Percentiles rank a stretch among this genome's conserved stretches.
Evolutionary conservation across 2,329 filamentous ascomycete species (phyloP).

Genomic region (Talaromyces islandicus): DNA sequence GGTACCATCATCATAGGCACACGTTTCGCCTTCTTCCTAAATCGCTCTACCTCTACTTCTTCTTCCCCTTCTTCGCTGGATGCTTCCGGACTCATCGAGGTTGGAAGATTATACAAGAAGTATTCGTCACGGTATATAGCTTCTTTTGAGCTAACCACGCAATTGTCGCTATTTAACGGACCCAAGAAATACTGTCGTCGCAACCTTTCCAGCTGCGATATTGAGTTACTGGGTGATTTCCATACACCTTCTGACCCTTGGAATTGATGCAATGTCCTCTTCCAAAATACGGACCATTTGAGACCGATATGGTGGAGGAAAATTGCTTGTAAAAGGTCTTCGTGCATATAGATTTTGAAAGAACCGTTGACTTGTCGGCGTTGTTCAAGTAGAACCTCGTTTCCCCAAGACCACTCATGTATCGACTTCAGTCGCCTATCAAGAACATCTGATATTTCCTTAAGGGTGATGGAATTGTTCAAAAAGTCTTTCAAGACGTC

Average conservation of each 20-base stretch:
- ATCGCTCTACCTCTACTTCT: not conserved
- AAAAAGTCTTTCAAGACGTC: slow-evolving; percentile 35
- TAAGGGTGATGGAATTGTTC: slow-evolving; percentile 37
- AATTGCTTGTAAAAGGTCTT: slow-evolving; percentile 53
- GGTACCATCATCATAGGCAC: not conserved
- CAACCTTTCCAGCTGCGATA: not conserved
- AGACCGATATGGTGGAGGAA: slow-evolving; percentile 50
- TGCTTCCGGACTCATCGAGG: not conserved
- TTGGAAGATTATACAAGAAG: not conserved
- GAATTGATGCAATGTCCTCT: not conserved
- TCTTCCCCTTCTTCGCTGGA: not conserved
- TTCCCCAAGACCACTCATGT: slow-evolving; percentile 48
- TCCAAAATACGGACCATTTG: slow-evolving; percentile 32
- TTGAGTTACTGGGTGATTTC: not conserved
- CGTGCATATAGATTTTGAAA: slow-evolving; percentile 55
- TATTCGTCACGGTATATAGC: not conserved
- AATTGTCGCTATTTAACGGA: not conserved
- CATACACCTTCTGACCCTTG: not conserved
- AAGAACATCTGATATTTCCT: slow-evolving; percentile 51
- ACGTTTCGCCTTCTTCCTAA: not conserved
- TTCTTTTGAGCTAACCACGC: not conserved
- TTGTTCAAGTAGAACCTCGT: slow-evolving; percentile 42
- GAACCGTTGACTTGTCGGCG: slow-evolving; percentile 51
- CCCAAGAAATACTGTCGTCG: not conserved
- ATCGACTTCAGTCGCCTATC: slow-evolving; percentile 50